Evolutionary conservation across 345 rosid genomes (phyloP), one percentile per base, ranked within the genome.

Genomic region (Viola odorata): DNA sequence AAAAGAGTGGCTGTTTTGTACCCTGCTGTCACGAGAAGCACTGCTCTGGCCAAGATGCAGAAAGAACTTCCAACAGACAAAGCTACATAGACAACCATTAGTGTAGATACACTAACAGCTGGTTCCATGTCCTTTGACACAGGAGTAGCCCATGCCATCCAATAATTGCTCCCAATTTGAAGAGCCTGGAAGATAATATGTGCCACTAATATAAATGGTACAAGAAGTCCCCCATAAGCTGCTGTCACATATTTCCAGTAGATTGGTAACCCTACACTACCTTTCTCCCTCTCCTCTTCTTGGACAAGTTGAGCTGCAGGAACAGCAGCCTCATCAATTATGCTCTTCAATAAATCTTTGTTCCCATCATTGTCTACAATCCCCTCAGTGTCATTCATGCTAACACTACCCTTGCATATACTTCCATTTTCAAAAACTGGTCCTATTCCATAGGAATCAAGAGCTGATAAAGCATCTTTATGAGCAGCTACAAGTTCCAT

Each of bases 91-190:
- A 88, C 91, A 39, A 77, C 50, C 60, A 88, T 68, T 37, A 88
- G 65, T 7, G 79, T 84, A 3, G 69, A 66, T 60, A 59, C 52
- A 41, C 74, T 71, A 59, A 85, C 91, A 14, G 57, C 63, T 64
- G 94, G 87, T 66, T 83, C 67, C 12, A 47, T 71, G 65, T 80
- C 86, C 58, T 58, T 68, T 0, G 91, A 86, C 61, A 77, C 75
- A 0, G 91, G 91, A 67, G 87, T 80, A 60, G 81, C 96, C 94
- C 85, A 83, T 15, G 89, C 89, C 94, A 89, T 89, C 96, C 89
- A 89, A 56, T 86, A 86, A 62, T 86, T 86, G 81, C 94, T 86
- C 40, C 91, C 87, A 37, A 86, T 89, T 77, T 86, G 89, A 59
- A 86, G 84, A 61, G 73, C 6, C 78, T 86, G 87, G 68, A 83